Percentiles rank a stretch among this genome's conserved stretches.
These are phyloP conservation scores for Davidsoniella virescens DNA, from an alignment of 2,329 filamentous ascomycete species.

Conservation along the genomic window DNA sequence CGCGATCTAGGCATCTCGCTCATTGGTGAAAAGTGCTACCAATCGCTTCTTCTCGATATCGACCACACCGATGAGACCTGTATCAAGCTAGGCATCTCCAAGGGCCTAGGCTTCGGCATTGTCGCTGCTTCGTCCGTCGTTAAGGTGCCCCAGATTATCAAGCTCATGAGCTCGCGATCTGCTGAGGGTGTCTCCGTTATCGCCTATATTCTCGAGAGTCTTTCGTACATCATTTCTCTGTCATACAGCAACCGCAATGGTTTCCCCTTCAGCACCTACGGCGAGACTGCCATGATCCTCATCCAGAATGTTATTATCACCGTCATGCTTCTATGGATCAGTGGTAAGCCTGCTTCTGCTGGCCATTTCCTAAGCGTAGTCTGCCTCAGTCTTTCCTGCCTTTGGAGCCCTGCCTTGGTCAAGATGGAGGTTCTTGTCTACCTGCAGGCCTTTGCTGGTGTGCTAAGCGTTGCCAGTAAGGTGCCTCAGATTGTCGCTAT, in stretches of 20 bases:
- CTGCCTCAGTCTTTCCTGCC: constrained; percentile 43
- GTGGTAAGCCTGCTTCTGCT: constrained; percentile 48
- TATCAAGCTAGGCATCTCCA: constrained; percentile 78
- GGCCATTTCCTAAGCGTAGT: constrained; percentile 54
- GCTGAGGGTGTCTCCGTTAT: constrained; percentile 76
- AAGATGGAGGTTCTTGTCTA: constrained; percentile 52
- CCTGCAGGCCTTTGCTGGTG: constrained; percentile 70
- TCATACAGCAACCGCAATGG: constrained; percentile 83
- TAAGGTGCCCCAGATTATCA: constrained; percentile 93
- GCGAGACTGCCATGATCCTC: constrained; percentile 83
- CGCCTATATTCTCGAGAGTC: constrained; percentile 82
- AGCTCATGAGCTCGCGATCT: constrained; percentile 67
- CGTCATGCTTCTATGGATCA: constrained; percentile 72
- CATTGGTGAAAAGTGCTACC: constrained; percentile 73
- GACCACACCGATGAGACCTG: constrained; percentile 63
- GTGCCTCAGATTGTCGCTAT: constrained; percentile 83
- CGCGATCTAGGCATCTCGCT: constrained; percentile 61
- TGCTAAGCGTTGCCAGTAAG: constrained; percentile 77
- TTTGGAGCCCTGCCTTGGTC: constrained; percentile 48
- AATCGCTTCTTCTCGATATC: constrained; percentile 68
- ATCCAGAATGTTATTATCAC: constrained; percentile 85
- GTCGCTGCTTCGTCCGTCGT: constrained; percentile 79
- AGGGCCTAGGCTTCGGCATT: constrained; percentile 84
- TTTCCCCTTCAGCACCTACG: constrained; percentile 93
- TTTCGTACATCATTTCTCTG: constrained; percentile 71